Base-by-base conservation (phyloP, 805 yeast genomes). In the Metschnikowia drakensbergensis region DNA sequence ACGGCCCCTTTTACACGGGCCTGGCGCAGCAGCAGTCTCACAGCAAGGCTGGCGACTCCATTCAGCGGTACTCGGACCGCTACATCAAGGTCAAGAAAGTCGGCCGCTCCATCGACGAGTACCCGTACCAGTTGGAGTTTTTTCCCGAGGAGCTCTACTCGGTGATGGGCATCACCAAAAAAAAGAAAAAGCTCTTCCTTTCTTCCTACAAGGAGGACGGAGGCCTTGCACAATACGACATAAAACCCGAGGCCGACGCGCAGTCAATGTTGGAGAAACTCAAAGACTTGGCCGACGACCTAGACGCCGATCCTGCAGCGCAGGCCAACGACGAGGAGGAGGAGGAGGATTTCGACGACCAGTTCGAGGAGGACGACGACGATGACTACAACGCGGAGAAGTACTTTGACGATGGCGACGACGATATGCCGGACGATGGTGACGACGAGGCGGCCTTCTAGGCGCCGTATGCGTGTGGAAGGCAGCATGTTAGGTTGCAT, bases 321-420 rank as follows among this genome's bases (percentile, higher is more conserved):
- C 76, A 72, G 13, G 75, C 67, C 30, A 82, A 75, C 36, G 70
- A 63, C 2, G 70, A 65, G 40, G 62, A 54, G 22, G 71, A 66
- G 17, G 79, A 80, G 31, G 75, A 69, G 22, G 86, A 80, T n/a
- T 67, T 71, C 41, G 88, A 84, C 57, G 89, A 84, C 52, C 87
- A 83, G 52, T 79, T 76, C 54, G 85, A 81, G 52, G 89, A 83
- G 54, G 86, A 84, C 48, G 89, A 84, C 26, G 90, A 85, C 55
- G 88, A 83, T 59, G 89, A 84, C 62, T 85, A 85, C 59, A 85
- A 85, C 58, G 92, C 92, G 6, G 92, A 85, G 57, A 81, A 81
- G 64, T 85, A 85, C 66, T 85, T 85, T 59, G 90, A 85, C 60
- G 84, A 79, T 54, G 86, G 84, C 38, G 88, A 84, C 53, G 85